Evolutionary conservation across 2,329 filamentous ascomycete genomes (phyloP).

Genomic region (Beauveria medogensis): DNA sequence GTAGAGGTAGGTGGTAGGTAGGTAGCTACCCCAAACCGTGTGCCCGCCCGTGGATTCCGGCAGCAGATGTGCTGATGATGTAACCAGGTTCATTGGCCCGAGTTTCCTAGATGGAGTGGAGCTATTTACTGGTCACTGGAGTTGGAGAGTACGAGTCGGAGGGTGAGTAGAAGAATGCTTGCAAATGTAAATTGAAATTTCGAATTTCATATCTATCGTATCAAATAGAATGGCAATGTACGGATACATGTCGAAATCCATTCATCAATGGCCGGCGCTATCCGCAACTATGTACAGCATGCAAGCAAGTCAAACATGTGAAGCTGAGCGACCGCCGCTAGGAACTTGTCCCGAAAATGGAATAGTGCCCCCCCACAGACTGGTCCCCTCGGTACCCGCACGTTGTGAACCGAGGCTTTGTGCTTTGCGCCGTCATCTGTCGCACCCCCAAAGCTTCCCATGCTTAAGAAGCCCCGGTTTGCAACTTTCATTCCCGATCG

Average conservation of each 20-base stretch:
- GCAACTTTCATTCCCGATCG: not conserved
- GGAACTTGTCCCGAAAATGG: not conserved
- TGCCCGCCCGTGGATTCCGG: not conserved
- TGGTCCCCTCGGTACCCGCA: slow-evolving; percentile 5
- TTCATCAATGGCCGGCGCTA: too few species aligned
- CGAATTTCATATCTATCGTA: not conserved
- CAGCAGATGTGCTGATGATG: not conserved
- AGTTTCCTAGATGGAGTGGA: not conserved
- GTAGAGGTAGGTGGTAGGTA: not conserved
- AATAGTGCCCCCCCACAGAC: not conserved
- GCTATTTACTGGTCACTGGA: not conserved
- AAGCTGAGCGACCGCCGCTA: not conserved
- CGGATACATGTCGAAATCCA: too few species aligned
- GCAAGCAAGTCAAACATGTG: not conserved
- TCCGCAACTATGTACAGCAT: too few species aligned
- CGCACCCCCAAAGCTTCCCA: not conserved
- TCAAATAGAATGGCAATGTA: not conserved
- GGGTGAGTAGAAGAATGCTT: too few species aligned
- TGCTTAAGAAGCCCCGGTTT: slow-evolving; percentile 8
- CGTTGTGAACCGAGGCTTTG: not conserved
- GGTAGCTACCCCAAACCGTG: not conserved
- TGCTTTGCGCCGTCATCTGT: not conserved
- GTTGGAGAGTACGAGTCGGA: not conserved
- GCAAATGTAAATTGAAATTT: not conserved
- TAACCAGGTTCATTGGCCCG: not conserved